Evolutionary conservation across 1,139 yeast genomes (phyloP), one percentile per base, ranked within the genome.

Genomic region (Geotrichum citri-aurantii): DNA sequence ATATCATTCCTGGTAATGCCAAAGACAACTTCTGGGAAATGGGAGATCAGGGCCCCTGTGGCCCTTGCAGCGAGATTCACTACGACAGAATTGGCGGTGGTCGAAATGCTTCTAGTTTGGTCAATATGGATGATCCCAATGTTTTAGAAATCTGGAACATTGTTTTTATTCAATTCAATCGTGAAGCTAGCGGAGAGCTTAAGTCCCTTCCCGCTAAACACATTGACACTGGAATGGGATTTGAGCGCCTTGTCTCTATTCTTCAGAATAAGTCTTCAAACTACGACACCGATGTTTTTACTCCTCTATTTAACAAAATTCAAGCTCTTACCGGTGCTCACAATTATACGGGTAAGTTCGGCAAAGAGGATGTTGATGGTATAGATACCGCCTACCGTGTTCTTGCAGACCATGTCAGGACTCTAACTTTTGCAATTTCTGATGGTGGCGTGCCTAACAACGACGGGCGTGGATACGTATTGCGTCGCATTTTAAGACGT

Each of bases 31-130:
- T 93, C 75, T 93, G 99, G 99, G 99, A 95, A 79, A 93, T 93
- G 99, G 99, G 99, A 67, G 99, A 95, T 71, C 98, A 92, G 77
- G 99, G 99, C 65, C 99, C 99, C 51, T 93, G 99, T 79, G 99
- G 99, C 63, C 99, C 99, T 55, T 95, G 99, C 77, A 88, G 96
- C 21, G 99, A 93, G 75, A 82, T 93, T 67, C 99, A 93, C 75
- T 93, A 90, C 74, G 99, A 93, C 73, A 85, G 99, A 76, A 90
- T 93, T 65, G 99, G 99, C 65, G 99, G 99, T 19, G 97, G 97
- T 59, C 84, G 99, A 77, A 92, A 93, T 70, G 99, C 98, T 61
- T 80, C 97, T 42, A 72, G 76, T 65, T 80, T 93, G 66, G 99
- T 93, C 67, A 93, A 93, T 73, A 83, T 83, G 84, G 99, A 93